Base-by-base conservation (phyloP, 116 monocot species). In the Cymodocea nodosa region DNA sequence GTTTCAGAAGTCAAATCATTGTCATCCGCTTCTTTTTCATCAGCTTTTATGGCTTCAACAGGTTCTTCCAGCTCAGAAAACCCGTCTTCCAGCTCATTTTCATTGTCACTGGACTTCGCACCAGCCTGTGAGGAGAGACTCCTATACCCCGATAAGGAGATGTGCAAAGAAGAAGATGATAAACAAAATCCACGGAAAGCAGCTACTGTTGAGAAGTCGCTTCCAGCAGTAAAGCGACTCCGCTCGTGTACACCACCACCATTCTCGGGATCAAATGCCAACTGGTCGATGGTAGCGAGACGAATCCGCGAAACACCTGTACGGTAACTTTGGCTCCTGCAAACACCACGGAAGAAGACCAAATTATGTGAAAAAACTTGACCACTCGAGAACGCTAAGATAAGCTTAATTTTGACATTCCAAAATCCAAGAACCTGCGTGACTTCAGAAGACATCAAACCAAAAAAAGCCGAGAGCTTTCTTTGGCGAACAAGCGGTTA, bases 41-140 rank as follows among this genome's bases (percentile, higher is more conserved):
- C 70, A 51, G 23, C 17, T 68, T 69, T 66, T 52, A 58, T 66
- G 23, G 40, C 19, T 76, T 75, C 77, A 13, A 71, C 63, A 56
- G 69, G 56, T 37, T 60, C 49, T 23, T 85, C 85, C 19, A 90
- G 58, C 23, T 87, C 85, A 76, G 82, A 92, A 75, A 92, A 84
- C 2, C 82, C 84, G 50, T 91, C 84, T 59, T 81, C 77, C 16
- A 69, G n/a, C 19, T 81, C 79, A 76, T 75, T 70, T 15, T 74
- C 84, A 30, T 65, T 60, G 52, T 77, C 58, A 59, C 74, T 71
- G 17, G 78, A 76, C 22, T 68, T 80, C 4, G 49, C 64, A 59
- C 79, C 72, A 69, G 80, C 78, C 53, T 80, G 72, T 56, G 83
- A 82, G 50, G 87, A 92, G 51, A 87, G 71, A 54, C 22, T 72